Evolutionary conservation across 2,329 filamentous ascomycete genomes (phyloP).

Genomic region (Mycosphaerelloides madeirae): DNA sequence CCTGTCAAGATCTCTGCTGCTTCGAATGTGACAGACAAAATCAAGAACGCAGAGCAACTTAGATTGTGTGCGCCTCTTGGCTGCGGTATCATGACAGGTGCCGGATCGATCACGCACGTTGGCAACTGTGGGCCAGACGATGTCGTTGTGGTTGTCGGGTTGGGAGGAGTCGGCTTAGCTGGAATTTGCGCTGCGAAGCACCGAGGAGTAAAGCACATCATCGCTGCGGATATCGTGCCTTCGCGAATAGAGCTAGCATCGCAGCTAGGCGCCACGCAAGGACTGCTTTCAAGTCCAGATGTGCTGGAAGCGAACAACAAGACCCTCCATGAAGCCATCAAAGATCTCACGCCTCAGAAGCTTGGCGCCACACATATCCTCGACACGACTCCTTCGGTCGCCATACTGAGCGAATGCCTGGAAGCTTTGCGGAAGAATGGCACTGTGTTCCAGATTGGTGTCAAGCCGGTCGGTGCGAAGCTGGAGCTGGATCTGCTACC

Average conservation of each 20-base stretch:
- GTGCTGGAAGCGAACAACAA: slow-evolving; percentile 6
- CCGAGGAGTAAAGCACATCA: slow-evolving; percentile 32
- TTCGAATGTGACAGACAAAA: slow-evolving; percentile 24
- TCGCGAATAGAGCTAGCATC: slow-evolving; percentile 41
- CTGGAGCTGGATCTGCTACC: slow-evolving; percentile 35
- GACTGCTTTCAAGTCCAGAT: slow-evolving; percentile 12
- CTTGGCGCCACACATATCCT: slow-evolving; percentile 41
- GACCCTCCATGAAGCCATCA: slow-evolving; percentile 10
- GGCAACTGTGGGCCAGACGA: slow-evolving; percentile 26
- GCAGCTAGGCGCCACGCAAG: slow-evolving; percentile 41
- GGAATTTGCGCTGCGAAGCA: slow-evolving; percentile 39
- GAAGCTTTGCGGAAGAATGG: slow-evolving; percentile 42
- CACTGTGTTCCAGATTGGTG: slow-evolving; percentile 45
- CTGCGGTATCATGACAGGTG: slow-evolving; percentile 44
- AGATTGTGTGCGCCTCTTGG: slow-evolving; percentile 38
- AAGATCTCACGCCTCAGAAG: slow-evolving; percentile 21
- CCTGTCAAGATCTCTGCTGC: slow-evolving; percentile 29
- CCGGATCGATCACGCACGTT: slow-evolving; percentile 39
- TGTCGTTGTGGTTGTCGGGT: slow-evolving; percentile 36
- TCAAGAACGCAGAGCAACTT: slow-evolving; percentile 24
- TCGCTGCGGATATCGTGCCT: slow-evolving; percentile 45
- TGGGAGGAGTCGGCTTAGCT: slow-evolving; percentile 40
- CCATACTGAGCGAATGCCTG: slow-evolving; percentile 38
- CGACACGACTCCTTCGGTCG: slow-evolving; percentile 44
- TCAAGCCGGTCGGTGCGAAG: slow-evolving; percentile 37